phyloP scores from a whole-genome alignment of 2,329 filamentous ascomycete genomes.

The Fusarium torreyae region DNA sequence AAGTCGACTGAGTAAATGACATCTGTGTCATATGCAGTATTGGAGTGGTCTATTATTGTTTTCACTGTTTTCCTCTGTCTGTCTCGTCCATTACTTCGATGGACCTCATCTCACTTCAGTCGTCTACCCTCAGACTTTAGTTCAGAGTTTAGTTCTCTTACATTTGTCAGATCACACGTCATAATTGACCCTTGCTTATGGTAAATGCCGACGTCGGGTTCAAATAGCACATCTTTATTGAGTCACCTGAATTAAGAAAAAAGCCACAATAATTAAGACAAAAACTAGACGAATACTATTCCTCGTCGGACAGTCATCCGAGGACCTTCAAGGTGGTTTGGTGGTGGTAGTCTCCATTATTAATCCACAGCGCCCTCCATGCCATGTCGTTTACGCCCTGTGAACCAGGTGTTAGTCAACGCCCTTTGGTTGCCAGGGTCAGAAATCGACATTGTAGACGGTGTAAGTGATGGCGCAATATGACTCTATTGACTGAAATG shows the following conservation, averaged over 20 bases:
- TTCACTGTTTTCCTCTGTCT: too few relatives aligned
- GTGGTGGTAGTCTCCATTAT: constrained; percentile 33
- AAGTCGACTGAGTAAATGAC: constrained; percentile 20
- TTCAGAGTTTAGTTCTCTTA: not conserved
- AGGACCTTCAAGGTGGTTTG: constrained; percentile 14
- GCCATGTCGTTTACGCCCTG: constrained; percentile 40
- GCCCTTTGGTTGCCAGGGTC: constrained; percentile 18
- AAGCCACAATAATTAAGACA: constrained; percentile 38
- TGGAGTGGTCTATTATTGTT: not conserved
- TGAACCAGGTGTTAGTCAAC: constrained; percentile 5
- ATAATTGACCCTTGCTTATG: constrained; percentile 7
- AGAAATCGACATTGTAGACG: not conserved
- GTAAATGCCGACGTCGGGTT: constrained; percentile 30
- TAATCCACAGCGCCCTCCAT: constrained; percentile 38
- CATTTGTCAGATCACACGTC: constrained; percentile 17
- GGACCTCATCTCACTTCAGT: not conserved
- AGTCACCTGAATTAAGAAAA: constrained; percentile 30
- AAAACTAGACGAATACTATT: constrained; percentile 4
- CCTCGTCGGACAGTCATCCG: not conserved
- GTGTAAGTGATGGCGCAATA: constrained; percentile 15
- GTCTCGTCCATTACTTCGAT: not conserved
- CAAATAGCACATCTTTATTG: not conserved
- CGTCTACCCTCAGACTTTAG: not conserved
- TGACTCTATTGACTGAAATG: not conserved
- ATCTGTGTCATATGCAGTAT: not conserved